These are phyloP conservation scores for Paecilomyces formosus DNA, from an alignment of 2,329 filamentous ascomycete genomes.

Conservation along the genomic window DNA sequence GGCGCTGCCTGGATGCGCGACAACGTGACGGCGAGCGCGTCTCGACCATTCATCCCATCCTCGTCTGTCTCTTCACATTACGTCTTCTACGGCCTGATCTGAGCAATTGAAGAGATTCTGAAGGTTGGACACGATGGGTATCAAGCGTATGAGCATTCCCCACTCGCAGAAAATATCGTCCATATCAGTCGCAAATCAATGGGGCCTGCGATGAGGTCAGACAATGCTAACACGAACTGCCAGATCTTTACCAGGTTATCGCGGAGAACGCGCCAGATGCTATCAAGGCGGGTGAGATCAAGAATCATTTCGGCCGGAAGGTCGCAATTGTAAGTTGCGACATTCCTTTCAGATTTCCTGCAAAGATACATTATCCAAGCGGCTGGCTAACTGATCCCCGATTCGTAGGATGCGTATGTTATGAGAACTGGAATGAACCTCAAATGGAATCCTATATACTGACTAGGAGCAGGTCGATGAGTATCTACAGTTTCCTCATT, in stretches of 20 bases:
- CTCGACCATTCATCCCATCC: not conserved
- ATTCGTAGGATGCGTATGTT: constrained; percentile 50
- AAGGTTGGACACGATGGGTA: constrained; percentile 36
- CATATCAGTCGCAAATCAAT: not conserved
- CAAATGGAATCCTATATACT: constrained; percentile 6
- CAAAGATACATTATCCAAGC: not conserved
- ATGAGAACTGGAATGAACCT: not conserved
- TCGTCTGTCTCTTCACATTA: not conserved
- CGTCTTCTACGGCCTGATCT: not conserved
- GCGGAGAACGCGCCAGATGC: constrained; percentile 92
- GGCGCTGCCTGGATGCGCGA: constrained; percentile 5
- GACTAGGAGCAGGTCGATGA: constrained; percentile 67
- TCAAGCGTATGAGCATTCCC: constrained; percentile 37
- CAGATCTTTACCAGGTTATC: constrained; percentile 70
- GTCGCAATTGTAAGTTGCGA: constrained; percentile 74
- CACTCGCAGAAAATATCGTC: not conserved
- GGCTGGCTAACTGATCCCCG: constrained; percentile 5
- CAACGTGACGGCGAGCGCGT: not conserved
- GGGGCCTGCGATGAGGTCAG: not conserved
- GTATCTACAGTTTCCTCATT: constrained; percentile 97
- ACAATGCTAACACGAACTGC: not conserved
- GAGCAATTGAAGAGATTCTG: not conserved
- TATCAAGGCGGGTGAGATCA: constrained; percentile 95
- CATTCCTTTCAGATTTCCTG: not conserved
- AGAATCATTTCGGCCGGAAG: constrained; percentile 97